phyloP scores from a whole-genome alignment of 139 green algal genomes.

The Chlamydomonas incerta region DNA sequence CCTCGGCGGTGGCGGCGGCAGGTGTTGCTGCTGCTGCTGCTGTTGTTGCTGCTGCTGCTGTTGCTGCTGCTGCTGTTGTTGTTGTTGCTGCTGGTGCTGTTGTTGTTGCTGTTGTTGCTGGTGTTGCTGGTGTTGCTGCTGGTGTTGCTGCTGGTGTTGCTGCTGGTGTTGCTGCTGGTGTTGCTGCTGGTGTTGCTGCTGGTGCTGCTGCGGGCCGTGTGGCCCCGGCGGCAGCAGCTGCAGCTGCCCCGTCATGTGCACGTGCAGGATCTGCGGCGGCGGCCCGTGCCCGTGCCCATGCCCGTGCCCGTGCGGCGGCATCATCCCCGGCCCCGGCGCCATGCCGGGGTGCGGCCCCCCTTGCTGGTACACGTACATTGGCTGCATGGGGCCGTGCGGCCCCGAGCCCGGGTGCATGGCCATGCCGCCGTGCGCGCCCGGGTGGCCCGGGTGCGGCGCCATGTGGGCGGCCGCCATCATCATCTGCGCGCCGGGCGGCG shows the following conservation, averaged over 20 bases:
- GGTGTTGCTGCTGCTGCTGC: constrained; percentile 27
- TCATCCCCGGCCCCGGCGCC: neutral
- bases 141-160: constrained; percentile 26
- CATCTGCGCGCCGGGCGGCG: neutral
- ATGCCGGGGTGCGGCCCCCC: neutral
- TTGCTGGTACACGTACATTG: constrained; percentile 15
- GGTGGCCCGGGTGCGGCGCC: neutral
- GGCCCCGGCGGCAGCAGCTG: constrained; percentile 4
- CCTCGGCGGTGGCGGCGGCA: constrained; percentile 13
- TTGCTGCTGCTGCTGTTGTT: constrained; percentile 10
- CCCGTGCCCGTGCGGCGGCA: constrained; percentile 1
- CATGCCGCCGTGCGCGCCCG: neutral
- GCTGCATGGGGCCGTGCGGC: neutral
- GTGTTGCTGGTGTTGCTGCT: constrained; percentile 30
- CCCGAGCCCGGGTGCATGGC: neutral
- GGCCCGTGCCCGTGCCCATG: constrained; percentile 9
- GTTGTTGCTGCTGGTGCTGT: constrained; percentile 33
- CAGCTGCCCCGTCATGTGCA: constrained; percentile 8
- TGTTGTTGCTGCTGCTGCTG: constrained; percentile 36
- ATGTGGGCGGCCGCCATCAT: neutral
- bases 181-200: constrained; percentile 13
- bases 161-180: constrained; percentile 19
- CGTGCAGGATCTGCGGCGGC: constrained; percentile 2
- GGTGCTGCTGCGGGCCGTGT: constrained; percentile 36
- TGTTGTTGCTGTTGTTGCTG: constrained; percentile 30